phyloP scores from a whole-genome alignment of 202 grass and related monocot genomes.

The Setaria viridis region DNA sequence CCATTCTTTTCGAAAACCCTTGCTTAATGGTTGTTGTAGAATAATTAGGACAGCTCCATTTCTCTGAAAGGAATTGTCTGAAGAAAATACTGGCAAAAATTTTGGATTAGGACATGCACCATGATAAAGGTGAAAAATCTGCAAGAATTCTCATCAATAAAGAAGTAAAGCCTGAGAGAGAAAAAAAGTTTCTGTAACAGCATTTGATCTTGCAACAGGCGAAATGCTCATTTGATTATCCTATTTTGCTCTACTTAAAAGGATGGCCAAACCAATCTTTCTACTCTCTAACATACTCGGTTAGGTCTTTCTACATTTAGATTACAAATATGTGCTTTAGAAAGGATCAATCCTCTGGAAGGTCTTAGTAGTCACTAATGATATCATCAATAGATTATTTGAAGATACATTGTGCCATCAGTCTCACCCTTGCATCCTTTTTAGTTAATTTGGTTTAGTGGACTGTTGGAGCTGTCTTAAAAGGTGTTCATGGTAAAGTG shows the following conservation, averaged over 20 bases:
- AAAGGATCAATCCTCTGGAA: background rate
- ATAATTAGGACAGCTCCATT: background rate
- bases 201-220: background rate
- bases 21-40: background rate
- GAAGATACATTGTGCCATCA: background rate
- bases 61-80: conserved; percentile 3
- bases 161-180: background rate
- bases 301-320: background rate
- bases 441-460: background rate
- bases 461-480: background rate
- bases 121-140: background rate
- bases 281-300: background rate
- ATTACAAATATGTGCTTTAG: background rate
- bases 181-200: background rate
- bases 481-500: background rate
- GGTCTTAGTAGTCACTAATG: background rate
- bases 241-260: background rate
- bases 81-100: conserved; percentile 1
- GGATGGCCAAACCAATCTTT: background rate
- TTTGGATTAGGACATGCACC: background rate
- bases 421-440: background rate
- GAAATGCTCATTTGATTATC: background rate
- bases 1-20: background rate
- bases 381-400: background rate
- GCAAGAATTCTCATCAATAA: background rate